Percentiles rank a stretch among this genome's conserved stretches.
phyloP scores from a whole-genome alignment of 371 early-diverging fungal genomes.

The Mucor lusitanicus region DNA sequence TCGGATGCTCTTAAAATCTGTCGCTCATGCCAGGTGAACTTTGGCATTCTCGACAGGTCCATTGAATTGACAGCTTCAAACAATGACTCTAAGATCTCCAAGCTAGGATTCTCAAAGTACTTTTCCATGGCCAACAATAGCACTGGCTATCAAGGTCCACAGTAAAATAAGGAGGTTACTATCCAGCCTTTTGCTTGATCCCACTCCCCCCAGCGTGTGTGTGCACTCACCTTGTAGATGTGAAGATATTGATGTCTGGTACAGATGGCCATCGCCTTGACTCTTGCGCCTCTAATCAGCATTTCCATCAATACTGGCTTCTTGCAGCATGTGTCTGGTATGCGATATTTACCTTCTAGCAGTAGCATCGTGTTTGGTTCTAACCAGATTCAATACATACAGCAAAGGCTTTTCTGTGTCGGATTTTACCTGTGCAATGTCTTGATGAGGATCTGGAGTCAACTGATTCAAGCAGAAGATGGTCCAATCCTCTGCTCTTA shows the following conservation, averaged over 20 bases:
- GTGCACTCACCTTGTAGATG: slow-evolving; percentile 78
- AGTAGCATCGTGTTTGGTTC: slow-evolving; percentile 84
- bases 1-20: slow-evolving; percentile 80
- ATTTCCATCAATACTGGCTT: background rate
- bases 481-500: slow-evolving; percentile 93
- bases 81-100: slow-evolving; percentile 76
- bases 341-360: slow-evolving; percentile 61
- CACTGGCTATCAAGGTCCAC: slow-evolving; percentile 62
- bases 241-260: slow-evolving; percentile 88
- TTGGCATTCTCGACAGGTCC: slow-evolving; percentile 84
- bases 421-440: slow-evolving; percentile 28
- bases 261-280: slow-evolving; percentile 95
- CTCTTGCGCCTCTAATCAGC: slow-evolving; percentile 75
- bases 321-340: background rate
- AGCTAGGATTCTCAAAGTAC: slow-evolving; percentile 79
- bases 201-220: background rate
- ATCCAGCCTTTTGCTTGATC: background rate
- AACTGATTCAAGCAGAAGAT: slow-evolving; percentile 85
- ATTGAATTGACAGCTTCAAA: slow-evolving; percentile 84
- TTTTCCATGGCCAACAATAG: slow-evolving; percentile 89
- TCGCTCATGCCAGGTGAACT: slow-evolving; percentile 73
- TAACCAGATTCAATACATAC: slow-evolving; percentile 87
- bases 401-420: slow-evolving; percentile 70
- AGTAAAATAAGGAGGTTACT: background rate
- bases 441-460: slow-evolving; percentile 55